These are phyloP conservation scores for Biscogniauxia marginata DNA, from an alignment of 2,329 filamentous ascomycete genomes.

Conservation along the genomic window DNA sequence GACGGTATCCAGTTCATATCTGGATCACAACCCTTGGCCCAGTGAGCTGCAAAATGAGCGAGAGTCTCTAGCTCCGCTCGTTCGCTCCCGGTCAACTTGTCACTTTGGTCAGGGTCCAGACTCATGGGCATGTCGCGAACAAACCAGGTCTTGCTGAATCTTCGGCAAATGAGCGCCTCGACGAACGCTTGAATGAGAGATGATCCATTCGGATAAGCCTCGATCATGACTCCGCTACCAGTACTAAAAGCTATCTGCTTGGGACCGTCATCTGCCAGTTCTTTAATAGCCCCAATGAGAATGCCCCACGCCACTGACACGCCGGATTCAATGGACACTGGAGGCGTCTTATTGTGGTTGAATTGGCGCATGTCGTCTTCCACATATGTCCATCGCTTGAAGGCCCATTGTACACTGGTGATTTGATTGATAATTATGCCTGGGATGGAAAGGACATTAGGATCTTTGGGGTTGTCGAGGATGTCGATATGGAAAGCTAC, in stretches of 20 bases:
- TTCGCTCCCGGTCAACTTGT: not conserved
- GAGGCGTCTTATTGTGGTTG: constrained; percentile 1
- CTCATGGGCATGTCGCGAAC: not conserved
- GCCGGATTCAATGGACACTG: not conserved
- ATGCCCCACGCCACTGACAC: constrained; percentile 1
- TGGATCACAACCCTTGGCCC: not conserved
- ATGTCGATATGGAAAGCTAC: not conserved
- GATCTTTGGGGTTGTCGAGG: constrained; percentile 1
- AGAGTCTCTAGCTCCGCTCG: constrained; percentile 1
- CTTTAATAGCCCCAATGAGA: not conserved
- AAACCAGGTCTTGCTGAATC: not conserved
- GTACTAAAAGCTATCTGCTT: not conserved
- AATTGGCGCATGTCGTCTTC: constrained; percentile 5
- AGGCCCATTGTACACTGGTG: constrained; percentile 3
- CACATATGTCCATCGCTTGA: constrained; percentile 3
- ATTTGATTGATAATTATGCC: not conserved
- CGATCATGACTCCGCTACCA: not conserved
- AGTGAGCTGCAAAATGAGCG: constrained; percentile 4
- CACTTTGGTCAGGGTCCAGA: not conserved
- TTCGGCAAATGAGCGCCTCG: constrained; percentile 3
- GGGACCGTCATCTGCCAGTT: not conserved
- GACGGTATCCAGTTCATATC: constrained; percentile 2
- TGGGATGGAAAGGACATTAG: not conserved
- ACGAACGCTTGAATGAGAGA: constrained; percentile 2
- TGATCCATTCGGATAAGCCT: constrained; percentile 1